These are phyloP conservation scores for Pterocarpus macrocarpus DNA, from an alignment of 306 rosid genomes.

Conservation along the genomic window DNA sequence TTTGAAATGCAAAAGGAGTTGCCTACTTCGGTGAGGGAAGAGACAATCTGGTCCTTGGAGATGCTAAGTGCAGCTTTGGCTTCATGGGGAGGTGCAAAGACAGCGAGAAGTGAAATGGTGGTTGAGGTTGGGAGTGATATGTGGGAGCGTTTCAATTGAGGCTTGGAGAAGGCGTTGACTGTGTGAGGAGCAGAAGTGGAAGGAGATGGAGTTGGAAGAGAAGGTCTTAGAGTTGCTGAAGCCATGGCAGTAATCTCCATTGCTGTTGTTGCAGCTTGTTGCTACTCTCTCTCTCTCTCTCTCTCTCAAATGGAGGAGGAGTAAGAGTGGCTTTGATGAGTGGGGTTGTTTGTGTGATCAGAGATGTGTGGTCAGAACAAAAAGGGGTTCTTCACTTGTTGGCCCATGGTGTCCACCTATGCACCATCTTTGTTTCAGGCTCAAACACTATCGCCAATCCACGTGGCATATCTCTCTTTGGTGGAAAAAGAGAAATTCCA, in stretches of 20 bases:
- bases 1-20: not conserved
- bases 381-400: not conserved
- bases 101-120: slow-evolving; percentile 74
- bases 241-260: slow-evolving; percentile 78
- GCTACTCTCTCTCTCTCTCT: not conserved
- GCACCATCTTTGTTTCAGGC: slow-evolving; percentile 41
- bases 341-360: slow-evolving; percentile 45
- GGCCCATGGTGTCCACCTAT: slow-evolving; percentile 41
- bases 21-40: slow-evolving; percentile 76
- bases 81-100: slow-evolving; percentile 67
- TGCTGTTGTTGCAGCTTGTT: slow-evolving; percentile 41
- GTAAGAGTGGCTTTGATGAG: not conserved
- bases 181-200: slow-evolving; percentile 32
- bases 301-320: not conserved
- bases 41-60: slow-evolving; percentile 82
- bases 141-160: slow-evolving; percentile 56
- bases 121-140: slow-evolving; percentile 73
- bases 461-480: slow-evolving; percentile 47
- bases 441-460: slow-evolving; percentile 28
- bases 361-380: slow-evolving; percentile 58
- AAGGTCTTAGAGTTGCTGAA: slow-evolving; percentile 61
- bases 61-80: slow-evolving; percentile 80
- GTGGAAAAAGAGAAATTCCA: not conserved
- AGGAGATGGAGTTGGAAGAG: slow-evolving; percentile 45
- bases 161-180: slow-evolving; percentile 48